phyloP scores from a whole-genome alignment of 2,329 filamentous ascomycete species.

The Aspergillus sp. region DNA sequence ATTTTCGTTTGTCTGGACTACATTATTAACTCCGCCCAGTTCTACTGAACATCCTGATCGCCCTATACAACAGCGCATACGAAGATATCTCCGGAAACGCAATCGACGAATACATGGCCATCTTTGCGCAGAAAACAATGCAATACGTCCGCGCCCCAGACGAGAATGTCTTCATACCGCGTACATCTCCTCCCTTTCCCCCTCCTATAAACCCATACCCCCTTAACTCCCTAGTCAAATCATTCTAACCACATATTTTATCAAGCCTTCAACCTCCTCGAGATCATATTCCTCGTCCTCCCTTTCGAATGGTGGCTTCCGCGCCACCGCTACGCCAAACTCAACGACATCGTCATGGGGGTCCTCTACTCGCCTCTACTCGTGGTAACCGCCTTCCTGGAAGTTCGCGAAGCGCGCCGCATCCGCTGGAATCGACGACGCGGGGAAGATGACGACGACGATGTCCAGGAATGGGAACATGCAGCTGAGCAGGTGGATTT shows the following conservation, averaged over 20 bases:
- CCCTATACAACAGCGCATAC: conserved; percentile 94
- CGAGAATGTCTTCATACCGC: conserved; percentile 96
- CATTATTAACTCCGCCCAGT: conserved; percentile 43
- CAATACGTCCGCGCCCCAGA: conserved; percentile 95
- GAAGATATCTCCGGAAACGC: conserved; percentile 92
- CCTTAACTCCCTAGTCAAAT: not conserved
- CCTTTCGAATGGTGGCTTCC: conserved; percentile 96
- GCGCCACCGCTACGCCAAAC: conserved; percentile 67
- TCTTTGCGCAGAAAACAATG: conserved; percentile 93
- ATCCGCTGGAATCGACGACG: conserved; percentile 73
- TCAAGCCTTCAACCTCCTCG: conserved; percentile 80
- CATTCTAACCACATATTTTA: not conserved
- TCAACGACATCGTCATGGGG: conserved; percentile 90
- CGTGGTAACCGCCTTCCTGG: conserved; percentile 71
- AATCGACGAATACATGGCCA: conserved; percentile 89
- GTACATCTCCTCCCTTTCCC: conserved; percentile 29
- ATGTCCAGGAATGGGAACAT: conserved; percentile 91
- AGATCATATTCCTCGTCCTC: conserved; percentile 74
- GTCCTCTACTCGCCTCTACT: conserved; percentile 82
- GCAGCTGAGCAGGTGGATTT: conserved; percentile 68
- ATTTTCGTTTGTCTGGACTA: not conserved
- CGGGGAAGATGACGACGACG: conserved; percentile 87
- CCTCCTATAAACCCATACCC: not conserved
- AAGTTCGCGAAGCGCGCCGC: conserved; percentile 63
- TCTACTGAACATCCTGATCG: conserved; percentile 92